Conservation (phyloP, 306 rosid genomes). For the Citrullus amarus region DNA sequence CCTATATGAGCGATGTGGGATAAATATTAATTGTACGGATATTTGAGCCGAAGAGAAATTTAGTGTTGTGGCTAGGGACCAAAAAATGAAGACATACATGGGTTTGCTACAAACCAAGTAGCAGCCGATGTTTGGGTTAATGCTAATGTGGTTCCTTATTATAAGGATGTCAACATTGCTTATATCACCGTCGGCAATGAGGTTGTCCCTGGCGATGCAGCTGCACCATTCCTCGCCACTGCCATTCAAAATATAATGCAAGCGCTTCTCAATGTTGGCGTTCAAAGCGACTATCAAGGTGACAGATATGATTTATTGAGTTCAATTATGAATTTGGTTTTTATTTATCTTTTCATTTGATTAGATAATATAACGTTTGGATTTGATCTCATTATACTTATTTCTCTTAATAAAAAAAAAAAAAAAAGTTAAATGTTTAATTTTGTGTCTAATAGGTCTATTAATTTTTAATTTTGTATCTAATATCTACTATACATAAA, state of each 20-base stretch:
- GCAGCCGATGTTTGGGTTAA: constrained; percentile 21
- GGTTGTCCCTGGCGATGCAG: constrained; percentile 12
- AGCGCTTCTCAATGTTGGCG: not conserved
- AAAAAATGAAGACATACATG: not conserved
- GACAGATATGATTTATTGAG: too few relatives aligned
- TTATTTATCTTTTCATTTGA: too few relatives aligned
- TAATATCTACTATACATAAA: too few relatives aligned
- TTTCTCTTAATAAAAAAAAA: too few relatives aligned
- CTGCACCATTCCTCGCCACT: not conserved
- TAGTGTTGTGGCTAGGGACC: not conserved
- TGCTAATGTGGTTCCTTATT: constrained; percentile 7
- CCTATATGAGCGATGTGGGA: not conserved
- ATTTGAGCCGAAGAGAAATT: not conserved
- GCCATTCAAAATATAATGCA: constrained; percentile 12
- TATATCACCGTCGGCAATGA: constrained; percentile 22
- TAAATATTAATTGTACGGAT: not conserved
- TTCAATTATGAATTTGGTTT: not conserved
- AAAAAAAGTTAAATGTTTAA: too few relatives aligned
- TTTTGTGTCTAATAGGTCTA: too few relatives aligned
- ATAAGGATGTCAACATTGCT: not conserved
- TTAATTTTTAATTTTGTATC: too few relatives aligned
- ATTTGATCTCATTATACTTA: too few relatives aligned
- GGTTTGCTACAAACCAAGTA: not conserved
- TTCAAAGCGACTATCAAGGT: not conserved
- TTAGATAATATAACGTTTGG: too few relatives aligned